Evolutionary conservation across 305 asterid species (phyloP).

Genomic region (Withania somnifera): DNA sequence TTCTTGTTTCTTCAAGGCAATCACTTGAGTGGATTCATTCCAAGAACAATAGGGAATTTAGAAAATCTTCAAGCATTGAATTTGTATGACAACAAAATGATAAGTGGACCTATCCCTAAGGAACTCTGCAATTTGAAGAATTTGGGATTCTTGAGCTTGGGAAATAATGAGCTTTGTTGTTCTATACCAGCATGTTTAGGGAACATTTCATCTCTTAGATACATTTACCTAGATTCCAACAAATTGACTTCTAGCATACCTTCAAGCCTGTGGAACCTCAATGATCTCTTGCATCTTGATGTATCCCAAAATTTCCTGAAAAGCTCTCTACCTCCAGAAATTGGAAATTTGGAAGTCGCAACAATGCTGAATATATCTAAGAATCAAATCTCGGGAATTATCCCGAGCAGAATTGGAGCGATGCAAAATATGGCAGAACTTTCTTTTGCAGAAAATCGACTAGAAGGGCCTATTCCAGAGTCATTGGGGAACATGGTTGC

Average conservation of each 20-base stretch:
- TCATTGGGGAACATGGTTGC: conserved; percentile 8
- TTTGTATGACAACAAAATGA: conserved; percentile 8
- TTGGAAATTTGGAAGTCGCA: conserved; percentile 19
- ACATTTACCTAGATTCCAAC: conserved; percentile 12
- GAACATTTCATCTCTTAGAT: conserved; percentile 16
- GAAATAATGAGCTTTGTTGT: conserved; percentile 16
- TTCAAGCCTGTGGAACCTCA: conserved; percentile 21
- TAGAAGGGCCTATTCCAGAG: conserved; percentile 26
- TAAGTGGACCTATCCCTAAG: conserved; percentile 13
- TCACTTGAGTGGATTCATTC: conserved; percentile 20
- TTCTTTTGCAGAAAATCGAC: conserved; percentile 19
- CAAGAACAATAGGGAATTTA: conserved; percentile 9
- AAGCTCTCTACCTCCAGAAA: conserved; percentile 18
- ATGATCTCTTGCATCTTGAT: conserved; percentile 6
- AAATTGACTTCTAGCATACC: conserved; percentile 21
- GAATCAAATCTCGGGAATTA: conserved; percentile 18
- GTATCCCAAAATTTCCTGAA: conserved; percentile 21
- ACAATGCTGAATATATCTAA: conserved; percentile 8
- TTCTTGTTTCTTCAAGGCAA: conserved; percentile 10
- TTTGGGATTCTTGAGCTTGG: not conserved
- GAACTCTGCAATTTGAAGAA: conserved; percentile 16
- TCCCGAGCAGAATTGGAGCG: conserved; percentile 24
- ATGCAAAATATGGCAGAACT: conserved; percentile 11
- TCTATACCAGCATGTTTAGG: conserved; percentile 33
- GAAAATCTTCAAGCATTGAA: conserved; percentile 13